Conservation (phyloP, 2,329 filamentous ascomycete genomes). For the Trichoderma asperellum region DNA sequence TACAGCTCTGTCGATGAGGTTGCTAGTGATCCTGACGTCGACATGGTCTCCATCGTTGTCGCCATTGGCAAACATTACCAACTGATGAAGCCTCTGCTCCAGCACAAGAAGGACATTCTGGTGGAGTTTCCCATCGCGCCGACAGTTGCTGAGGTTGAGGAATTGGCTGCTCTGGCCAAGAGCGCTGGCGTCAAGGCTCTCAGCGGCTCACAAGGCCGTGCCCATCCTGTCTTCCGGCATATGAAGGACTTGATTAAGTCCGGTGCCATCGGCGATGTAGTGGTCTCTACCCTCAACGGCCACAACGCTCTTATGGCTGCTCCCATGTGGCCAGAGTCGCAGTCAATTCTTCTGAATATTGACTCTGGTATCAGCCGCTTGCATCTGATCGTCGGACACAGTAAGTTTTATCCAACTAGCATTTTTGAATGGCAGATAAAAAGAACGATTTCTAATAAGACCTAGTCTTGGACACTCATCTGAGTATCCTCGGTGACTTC, state of each 20-base stretch:
- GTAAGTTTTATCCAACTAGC: background rate
- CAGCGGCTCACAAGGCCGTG: slow-evolving; percentile 14
- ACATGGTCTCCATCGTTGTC: slow-evolving; percentile 13
- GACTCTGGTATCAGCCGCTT: slow-evolving; percentile 18
- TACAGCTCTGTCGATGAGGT: slow-evolving; percentile 14
- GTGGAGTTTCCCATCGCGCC: slow-evolving; percentile 15
- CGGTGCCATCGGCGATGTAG: background rate
- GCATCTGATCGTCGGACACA: slow-evolving; percentile 6
- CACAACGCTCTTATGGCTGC: slow-evolving; percentile 8
- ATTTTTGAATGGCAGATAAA: background rate
- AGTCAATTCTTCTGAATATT: slow-evolving; percentile 5
- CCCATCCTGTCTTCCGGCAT: slow-evolving; percentile 4
- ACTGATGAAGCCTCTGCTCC: slow-evolving; percentile 9
- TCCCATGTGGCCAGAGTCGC: slow-evolving; percentile 13
- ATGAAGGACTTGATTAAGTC: slow-evolving; percentile 11
- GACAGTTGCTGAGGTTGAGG: slow-evolving; percentile 14
- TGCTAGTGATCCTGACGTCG: background rate
- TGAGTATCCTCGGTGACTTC: slow-evolving; percentile 9
- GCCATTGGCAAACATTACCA: slow-evolving; percentile 17
- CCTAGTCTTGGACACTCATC: slow-evolving; percentile 10
- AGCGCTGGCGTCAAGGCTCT: background rate
- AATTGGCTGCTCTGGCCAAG: slow-evolving; percentile 9
- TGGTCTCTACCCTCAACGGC: slow-evolving; percentile 13
- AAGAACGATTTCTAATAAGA: background rate
- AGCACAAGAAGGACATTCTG: slow-evolving; percentile 11